These are phyloP conservation scores for Chondrostereum purpureum DNA, from an alignment of 1,284 basidiomycete species.

Conservation along the genomic window DNA sequence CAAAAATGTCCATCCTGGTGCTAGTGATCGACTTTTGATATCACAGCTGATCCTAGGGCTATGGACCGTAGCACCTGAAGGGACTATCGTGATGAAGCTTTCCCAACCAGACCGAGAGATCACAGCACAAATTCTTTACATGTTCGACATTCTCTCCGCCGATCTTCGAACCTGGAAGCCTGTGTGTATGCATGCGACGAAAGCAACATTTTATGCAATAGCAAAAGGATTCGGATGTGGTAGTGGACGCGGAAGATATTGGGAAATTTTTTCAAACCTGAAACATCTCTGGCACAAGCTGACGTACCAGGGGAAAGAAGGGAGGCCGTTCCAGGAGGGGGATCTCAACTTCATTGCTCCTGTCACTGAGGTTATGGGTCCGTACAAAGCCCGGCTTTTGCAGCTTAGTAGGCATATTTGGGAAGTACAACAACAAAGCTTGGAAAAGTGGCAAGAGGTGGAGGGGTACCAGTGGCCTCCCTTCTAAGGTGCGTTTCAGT, in stretches of 20 bases:
- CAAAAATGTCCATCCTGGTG: conserved; percentile 7
- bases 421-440: conserved; percentile 7
- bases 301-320: conserved; percentile 6
- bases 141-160: conserved; percentile 24
- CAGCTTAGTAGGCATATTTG: conserved; percentile 9
- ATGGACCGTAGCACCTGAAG: conserved; percentile 18
- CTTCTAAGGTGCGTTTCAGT: no score
- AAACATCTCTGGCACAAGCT: conserved; percentile 12
- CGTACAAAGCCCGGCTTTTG: conserved; percentile 5
- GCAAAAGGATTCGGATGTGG: conserved; percentile 18
- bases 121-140: conserved; percentile 24
- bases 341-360: conserved; percentile 11
- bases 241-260: background rate
- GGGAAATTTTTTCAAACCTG: conserved; percentile 7
- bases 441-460: conserved; percentile 2
- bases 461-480: background rate
- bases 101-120: conserved; percentile 23
- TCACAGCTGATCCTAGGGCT: conserved; percentile 27
- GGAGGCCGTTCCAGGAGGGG: background rate
- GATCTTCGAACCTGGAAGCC: conserved; percentile 26
- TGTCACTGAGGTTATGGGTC: background rate
- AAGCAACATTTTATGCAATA: conserved; percentile 23
- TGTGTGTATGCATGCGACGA: conserved; percentile 20
- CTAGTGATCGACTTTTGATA: conserved; percentile 22
- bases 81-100: conserved; percentile 27